Evolutionary conservation across 2,329 filamentous ascomycete species (phyloP).

Genomic region (Fusarium tanahbumbuense): DNA sequence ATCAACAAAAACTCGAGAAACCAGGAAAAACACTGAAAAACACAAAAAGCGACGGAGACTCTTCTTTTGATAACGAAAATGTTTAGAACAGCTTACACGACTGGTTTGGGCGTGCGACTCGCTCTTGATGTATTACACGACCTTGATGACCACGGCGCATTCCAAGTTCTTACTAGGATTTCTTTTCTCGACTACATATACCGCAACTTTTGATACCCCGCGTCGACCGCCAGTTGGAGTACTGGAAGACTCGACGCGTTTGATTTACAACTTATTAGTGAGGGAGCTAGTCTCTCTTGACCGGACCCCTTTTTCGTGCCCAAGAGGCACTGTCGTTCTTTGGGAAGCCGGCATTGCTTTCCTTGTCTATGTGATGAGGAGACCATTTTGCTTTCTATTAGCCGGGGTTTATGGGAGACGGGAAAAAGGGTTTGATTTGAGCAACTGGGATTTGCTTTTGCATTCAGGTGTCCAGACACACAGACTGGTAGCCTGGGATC

Average conservation of each 20-base stretch:
- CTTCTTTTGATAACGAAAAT: constrained; percentile 30
- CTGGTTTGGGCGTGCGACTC: constrained; percentile 8
- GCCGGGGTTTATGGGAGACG: constrained; percentile 39
- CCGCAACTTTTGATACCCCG: constrained; percentile 48
- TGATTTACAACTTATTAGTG: constrained; percentile 39
- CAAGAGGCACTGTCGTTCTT: constrained; percentile 32
- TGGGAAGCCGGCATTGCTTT: constrained; percentile 31
- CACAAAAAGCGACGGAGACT: constrained; percentile 34
- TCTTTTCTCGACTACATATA: constrained; percentile 49
- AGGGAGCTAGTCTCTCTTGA: constrained; percentile 32
- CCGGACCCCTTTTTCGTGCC: constrained; percentile 31
- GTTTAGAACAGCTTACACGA: constrained; percentile 7
- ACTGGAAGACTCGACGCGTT: constrained; percentile 33
- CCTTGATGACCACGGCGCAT: constrained; percentile 43
- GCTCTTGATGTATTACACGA: constrained; percentile 45
- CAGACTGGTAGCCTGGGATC: constrained; percentile 24
- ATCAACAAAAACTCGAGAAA: constrained; percentile 24
- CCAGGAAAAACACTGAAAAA: constrained; percentile 40
- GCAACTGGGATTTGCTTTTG: constrained; percentile 43
- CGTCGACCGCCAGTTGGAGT: constrained; percentile 44
- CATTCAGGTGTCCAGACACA: constrained; percentile 25
- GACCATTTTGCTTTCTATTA: constrained; percentile 37
- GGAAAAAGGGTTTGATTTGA: constrained; percentile 46
- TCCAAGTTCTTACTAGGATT: constrained; percentile 42
- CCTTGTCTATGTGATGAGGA: constrained; percentile 28